These are phyloP conservation scores for Hygrophoropsis aurantiaca DNA, from an alignment of 768 basidiomycete species.

Conservation along the genomic window DNA sequence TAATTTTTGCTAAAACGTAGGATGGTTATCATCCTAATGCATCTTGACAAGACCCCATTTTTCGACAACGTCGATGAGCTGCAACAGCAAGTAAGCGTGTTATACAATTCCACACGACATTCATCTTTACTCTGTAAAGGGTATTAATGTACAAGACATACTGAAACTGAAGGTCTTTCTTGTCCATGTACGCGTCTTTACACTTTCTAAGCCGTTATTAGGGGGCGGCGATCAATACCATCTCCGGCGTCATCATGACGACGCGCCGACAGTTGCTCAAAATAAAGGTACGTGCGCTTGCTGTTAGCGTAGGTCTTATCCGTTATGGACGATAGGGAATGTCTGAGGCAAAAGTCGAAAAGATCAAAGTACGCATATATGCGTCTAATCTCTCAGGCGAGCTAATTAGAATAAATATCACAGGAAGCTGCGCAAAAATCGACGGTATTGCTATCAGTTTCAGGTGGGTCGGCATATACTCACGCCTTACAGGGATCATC, in stretches of 20 bases:
- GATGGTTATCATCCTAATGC: slow-evolving; percentile 2
- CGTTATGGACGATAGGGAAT: no score
- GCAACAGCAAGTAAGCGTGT: slow-evolving; percentile 66
- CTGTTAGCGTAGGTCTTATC: no score
- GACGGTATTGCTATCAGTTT: slow-evolving; percentile 42
- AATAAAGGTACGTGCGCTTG: slow-evolving; percentile 66
- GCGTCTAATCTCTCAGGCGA: slow-evolving; percentile 3
- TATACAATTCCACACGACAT: slow-evolving; percentile 3
- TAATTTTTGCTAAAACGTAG: slow-evolving; percentile 9
- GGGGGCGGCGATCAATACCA: slow-evolving; percentile 80
- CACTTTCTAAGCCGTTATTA: slow-evolving; percentile 23
- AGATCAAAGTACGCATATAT: slow-evolving; percentile 70
- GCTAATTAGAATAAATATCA: not conserved
- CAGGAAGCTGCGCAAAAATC: slow-evolving; percentile 92
- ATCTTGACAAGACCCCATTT: slow-evolving; percentile 45
- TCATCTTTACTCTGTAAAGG: slow-evolving; percentile 43
- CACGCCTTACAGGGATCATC: slow-evolving; percentile 68
- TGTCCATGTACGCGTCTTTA: slow-evolving; percentile 7
- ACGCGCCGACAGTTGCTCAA: slow-evolving; percentile 87
- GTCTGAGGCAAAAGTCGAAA: slow-evolving; percentile 97
- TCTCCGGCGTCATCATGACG: slow-evolving; percentile 89
- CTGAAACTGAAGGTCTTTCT: slow-evolving; percentile 77
- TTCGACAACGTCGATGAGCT: slow-evolving; percentile 85
- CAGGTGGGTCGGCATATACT: not conserved
- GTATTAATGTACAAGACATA: slow-evolving; percentile 95